phyloP scores from a whole-genome alignment of 2,329 filamentous ascomycete species.

The Paraconiothyrium sp. region DNA sequence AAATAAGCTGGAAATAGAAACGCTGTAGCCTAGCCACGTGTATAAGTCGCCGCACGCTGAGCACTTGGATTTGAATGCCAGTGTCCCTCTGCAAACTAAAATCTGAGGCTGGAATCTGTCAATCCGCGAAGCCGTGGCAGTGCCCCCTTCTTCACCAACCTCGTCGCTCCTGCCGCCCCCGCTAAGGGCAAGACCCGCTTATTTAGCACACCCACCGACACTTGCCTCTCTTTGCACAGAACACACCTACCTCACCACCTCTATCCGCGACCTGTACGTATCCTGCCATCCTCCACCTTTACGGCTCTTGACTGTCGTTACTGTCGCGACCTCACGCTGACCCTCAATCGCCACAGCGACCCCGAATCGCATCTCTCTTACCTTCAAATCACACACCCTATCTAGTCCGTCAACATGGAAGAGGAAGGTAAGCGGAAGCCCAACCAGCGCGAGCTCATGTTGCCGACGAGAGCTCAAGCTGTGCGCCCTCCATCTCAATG shows the following conservation, averaged over 20 bases:
- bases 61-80: constrained; percentile 13
- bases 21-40: constrained; percentile 37
- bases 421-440: constrained; percentile 71
- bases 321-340: constrained; percentile 39
- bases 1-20: constrained; percentile 27
- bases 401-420: constrained; percentile 67
- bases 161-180: constrained; percentile 35
- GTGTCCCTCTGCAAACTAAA: constrained; percentile 16
- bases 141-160: constrained; percentile 38
- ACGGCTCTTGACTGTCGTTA: constrained; percentile 30
- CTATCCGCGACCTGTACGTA: constrained; percentile 39
- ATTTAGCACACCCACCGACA: constrained; percentile 54
- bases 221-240: constrained; percentile 49
- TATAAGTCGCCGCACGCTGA: constrained; percentile 13
- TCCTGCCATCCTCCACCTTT: constrained; percentile 37
- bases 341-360: constrained; percentile 41
- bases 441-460: constrained; percentile 31
- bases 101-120: constrained; percentile 21
- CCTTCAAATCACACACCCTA: constrained; percentile 50
- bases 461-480: constrained; percentile 28
- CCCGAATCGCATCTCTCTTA: constrained; percentile 37
- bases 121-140: constrained; percentile 31
- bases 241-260: constrained; percentile 46
- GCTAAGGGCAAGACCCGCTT: constrained; percentile 53
- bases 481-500: constrained; percentile 40